Conservation (phyloP, 1,284 basidiomycete genomes). For the Cystobasidium slooffiae region DNA sequence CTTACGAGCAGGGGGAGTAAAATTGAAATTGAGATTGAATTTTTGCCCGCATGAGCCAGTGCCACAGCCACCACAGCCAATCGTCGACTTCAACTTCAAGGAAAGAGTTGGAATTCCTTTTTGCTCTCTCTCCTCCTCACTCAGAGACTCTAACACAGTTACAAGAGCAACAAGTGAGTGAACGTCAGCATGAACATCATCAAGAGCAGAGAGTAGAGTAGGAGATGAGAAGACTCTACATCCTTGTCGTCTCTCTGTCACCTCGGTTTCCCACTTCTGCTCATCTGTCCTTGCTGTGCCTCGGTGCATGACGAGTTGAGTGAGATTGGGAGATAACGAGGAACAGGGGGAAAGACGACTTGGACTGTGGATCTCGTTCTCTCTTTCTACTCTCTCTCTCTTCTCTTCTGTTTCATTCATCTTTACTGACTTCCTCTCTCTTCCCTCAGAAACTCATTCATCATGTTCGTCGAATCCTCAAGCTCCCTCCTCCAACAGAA, state of each 20-base stretch:
- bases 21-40: too few relatives aligned
- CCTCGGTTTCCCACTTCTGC: too few relatives aligned
- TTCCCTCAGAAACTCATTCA: slow-evolving; percentile 23
- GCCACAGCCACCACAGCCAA: neutral
- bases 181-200: neutral
- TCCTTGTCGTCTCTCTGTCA: neutral
- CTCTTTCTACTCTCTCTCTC: neutral
- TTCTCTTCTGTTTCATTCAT: neutral
- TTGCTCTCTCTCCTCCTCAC: slow-evolving; percentile 4
- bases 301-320: neutral
- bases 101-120: neutral
- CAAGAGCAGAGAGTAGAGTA: neutral
- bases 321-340: too few relatives aligned
- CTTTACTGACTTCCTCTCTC: slow-evolving; percentile 12
- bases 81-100: neutral
- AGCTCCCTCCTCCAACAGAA: neutral
- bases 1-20: too few relatives aligned
- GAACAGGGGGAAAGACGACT: too few relatives aligned
- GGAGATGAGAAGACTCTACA: neutral
- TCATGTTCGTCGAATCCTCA: slow-evolving; percentile 22
- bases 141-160: slow-evolving; percentile 7
- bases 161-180: slow-evolving; percentile 17
- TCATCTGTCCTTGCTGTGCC: neutral
- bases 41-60: too few relatives aligned
- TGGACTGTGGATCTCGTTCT: neutral